A percentile compares a stretch with the other conserved stretches of the same genome.
Evolutionary conservation across 2,329 filamentous ascomycete species (phyloP).

Genomic region (Epicoccum nigrum): DNA sequence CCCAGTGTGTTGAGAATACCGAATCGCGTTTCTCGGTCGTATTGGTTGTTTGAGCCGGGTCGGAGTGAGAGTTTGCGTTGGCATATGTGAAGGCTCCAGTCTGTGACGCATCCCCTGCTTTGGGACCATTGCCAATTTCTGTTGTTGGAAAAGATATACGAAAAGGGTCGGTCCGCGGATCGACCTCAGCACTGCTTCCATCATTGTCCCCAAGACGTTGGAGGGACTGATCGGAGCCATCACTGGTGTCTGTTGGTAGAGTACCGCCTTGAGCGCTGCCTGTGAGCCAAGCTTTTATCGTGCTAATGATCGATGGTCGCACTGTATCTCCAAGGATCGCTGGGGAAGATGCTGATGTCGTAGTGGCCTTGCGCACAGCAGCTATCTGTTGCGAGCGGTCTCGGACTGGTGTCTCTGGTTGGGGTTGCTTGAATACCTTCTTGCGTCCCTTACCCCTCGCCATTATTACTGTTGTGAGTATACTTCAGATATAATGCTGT

Average conservation of each 20-base stretch:
- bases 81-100: background rate
- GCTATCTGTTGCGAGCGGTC: background rate
- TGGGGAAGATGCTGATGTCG: background rate
- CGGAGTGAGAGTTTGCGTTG: too few relatives aligned
- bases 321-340: background rate
- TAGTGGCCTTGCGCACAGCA: background rate
- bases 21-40: constrained; percentile 19
- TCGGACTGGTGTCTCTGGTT: background rate
- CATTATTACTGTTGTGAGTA: constrained; percentile 27
- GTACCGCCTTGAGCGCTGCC: background rate
- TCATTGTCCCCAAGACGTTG: background rate
- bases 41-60: background rate
- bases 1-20: constrained; percentile 16
- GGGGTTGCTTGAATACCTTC: background rate
- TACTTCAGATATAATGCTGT: constrained; percentile 31
- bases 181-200: background rate
- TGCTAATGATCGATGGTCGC: background rate
- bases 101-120: background rate
- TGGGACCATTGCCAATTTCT: background rate
- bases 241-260: background rate
- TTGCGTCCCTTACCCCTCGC: constrained; percentile 17
- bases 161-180: background rate
- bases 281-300: background rate
- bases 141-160: background rate
- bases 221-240: background rate